Base-by-base conservation (phyloP, 306 rosid genomes). In the Adenanthera pavonina region DNA sequence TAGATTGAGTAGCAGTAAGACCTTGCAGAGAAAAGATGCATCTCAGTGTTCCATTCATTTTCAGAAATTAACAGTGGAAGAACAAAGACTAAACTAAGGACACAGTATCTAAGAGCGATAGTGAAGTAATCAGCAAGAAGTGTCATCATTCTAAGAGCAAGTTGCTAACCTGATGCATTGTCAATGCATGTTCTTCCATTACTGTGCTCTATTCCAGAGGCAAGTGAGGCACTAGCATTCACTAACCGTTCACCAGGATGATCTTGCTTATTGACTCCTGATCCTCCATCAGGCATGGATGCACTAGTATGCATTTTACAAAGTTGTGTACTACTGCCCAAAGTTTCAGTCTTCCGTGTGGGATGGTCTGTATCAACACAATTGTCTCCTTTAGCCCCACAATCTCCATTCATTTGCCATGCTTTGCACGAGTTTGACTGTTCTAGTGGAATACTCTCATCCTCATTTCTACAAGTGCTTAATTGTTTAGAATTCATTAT, bases 361-460 rank as follows among this genome's bases (percentile, higher is more conserved):
- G 59, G 73, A 67, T 17, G 86, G 81, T 90, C 96, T 54, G 81
- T 86, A 69, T 89, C 89, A 60, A 85, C 86, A 79, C 86, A 78
- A 66, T 85, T 87, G 74, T 89, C 94, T 78, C 88, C 93, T 78
- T 92, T 92, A 75, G 85, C 84, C 73, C 91, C 90, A 80, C 84
- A 83, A 75, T 87, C 92, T 68, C 91, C 97, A 88, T 84, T 92
- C 81, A 84, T 77, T 11, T 88, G 85, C 97, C 98, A 89, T 61
- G 87, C 80, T 81, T 90, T 94, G 88, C 85, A 85, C 80, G 95
- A 88, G 86, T 85, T 89, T 82, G 92, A 89, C 75, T 87, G 97
- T 82, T 87, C 97, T 85, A 89, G 87, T 48, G 83, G 91, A 86
- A 85, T 81, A 80, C 59, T 85, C 81, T 86, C 94, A 49, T 92